phyloP scores from a whole-genome alignment of 768 basidiomycete genomes.

The Pisolithus albus region DNA sequence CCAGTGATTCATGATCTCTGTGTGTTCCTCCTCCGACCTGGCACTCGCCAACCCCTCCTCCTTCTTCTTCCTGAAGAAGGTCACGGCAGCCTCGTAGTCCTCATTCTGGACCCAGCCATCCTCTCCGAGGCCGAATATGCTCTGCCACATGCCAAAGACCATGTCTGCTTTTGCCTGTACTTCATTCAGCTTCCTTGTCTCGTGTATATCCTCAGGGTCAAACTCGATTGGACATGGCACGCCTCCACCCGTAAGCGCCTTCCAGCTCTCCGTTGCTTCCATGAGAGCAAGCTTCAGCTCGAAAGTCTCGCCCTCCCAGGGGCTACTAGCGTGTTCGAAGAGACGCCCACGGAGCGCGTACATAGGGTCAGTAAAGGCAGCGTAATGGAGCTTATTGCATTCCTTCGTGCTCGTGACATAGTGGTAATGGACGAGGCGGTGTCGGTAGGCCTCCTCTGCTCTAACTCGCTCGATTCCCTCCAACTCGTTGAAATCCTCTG shows the following conservation, averaged over 20 bases:
- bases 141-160: conserved; percentile 21
- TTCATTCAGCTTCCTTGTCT: conserved; percentile 34
- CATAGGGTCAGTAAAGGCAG: conserved; percentile 32
- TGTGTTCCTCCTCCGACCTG: conserved; percentile 32
- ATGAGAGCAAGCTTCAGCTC: conserved; percentile 42
- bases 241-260: conserved; percentile 32
- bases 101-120: conserved; percentile 40
- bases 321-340: conserved; percentile 36
- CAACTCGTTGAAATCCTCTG: conserved; percentile 36
- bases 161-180: conserved; percentile 26
- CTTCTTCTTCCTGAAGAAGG: conserved; percentile 23
- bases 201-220: conserved; percentile 37
- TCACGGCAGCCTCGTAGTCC: conserved; percentile 35
- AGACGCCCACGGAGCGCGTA: conserved; percentile 33
- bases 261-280: conserved; percentile 37
- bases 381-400: conserved; percentile 40
- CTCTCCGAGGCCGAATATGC: conserved; percentile 28
- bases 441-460: conserved; percentile 33
- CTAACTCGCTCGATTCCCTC: conserved; percentile 28
- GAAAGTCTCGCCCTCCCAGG: conserved; percentile 48
- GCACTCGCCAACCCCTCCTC: conserved; percentile 24
- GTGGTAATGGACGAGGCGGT: conserved; percentile 45
- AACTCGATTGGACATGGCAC: conserved; percentile 42
- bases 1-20: conserved; percentile 35
- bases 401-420: conserved; percentile 39